These are phyloP conservation scores for Heliosperma pusillum DNA, from an alignment of 148 eudicot genomes.

Conservation along the genomic window DNA sequence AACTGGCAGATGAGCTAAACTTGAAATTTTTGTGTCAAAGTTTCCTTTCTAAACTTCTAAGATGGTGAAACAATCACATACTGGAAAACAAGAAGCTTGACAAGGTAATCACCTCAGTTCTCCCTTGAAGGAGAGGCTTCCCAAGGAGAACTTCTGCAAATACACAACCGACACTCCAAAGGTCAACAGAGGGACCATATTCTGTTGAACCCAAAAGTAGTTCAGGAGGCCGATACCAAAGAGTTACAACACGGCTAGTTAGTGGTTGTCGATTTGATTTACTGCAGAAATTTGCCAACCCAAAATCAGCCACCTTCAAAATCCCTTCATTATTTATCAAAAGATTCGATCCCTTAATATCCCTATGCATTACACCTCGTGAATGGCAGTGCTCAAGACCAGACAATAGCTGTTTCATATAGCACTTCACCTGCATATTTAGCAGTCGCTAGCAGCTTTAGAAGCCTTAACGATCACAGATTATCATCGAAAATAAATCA, in stretches of 20 bases:
- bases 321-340: conserved; percentile 80
- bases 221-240: conserved; percentile 97
- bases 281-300: conserved; percentile 71
- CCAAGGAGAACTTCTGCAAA: conserved; percentile 82
- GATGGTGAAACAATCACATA: neutral
- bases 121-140: conserved; percentile 79
- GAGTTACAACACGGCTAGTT: conserved; percentile 84
- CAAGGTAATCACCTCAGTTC: conserved; percentile 74
- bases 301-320: conserved; percentile 90
- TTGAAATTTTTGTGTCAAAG: neutral
- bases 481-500: neutral
- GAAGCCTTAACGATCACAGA: neutral
- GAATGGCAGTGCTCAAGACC: conserved; percentile 90
- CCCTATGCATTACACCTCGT: conserved; percentile 89
- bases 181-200: conserved; percentile 85
- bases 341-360: conserved; percentile 88
- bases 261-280: conserved; percentile 55
- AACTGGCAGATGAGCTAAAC: neutral
- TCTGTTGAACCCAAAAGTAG: conserved; percentile 79
- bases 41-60: neutral
- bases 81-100: conserved; percentile 19
- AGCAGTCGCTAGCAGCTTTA: conserved; percentile 6
- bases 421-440: conserved; percentile 71
- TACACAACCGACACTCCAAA: conserved; percentile 94
- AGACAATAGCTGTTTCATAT: conserved; percentile 75